These are phyloP conservation scores for Xylaria sp. DNA, from an alignment of 2,329 filamentous ascomycete genomes.

Conservation along the genomic window DNA sequence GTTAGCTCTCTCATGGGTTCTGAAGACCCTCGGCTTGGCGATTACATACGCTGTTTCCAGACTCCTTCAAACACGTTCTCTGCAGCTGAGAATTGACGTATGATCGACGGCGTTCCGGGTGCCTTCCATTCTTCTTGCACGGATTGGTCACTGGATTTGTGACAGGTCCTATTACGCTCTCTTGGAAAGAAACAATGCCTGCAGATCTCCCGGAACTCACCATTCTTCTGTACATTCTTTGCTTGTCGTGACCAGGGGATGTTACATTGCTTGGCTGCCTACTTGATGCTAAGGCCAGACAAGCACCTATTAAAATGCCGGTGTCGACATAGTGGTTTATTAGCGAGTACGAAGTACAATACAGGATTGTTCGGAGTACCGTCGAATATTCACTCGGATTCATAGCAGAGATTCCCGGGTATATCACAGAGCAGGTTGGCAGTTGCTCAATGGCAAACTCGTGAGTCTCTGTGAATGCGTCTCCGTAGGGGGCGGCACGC, in stretches of 20 bases:
- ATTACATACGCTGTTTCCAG: not conserved
- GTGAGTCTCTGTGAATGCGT: too few relatives aligned
- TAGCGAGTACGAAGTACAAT: not conserved
- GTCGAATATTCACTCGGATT: too few relatives aligned
- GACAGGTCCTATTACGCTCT: not conserved
- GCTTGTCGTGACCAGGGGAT: not conserved
- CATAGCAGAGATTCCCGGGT: too few relatives aligned
- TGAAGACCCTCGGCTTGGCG: not conserved
- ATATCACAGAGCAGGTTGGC: too few relatives aligned
- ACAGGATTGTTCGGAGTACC: too few relatives aligned
- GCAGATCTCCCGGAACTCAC: not conserved
- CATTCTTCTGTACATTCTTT: not conserved
- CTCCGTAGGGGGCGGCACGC: too few relatives aligned
- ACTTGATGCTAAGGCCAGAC: not conserved
- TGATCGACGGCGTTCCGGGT: not conserved
- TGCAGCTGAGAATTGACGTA: not conserved
- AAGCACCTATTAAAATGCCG: not conserved
- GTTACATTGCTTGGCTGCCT: not conserved
- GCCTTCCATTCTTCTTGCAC: not conserved
- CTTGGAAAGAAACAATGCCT: not conserved
- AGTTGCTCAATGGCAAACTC: too few relatives aligned
- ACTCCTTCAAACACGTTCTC: not conserved
- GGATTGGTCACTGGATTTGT: not conserved
- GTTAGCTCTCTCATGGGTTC: not conserved
- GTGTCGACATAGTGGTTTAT: not conserved